phyloP scores from a whole-genome alignment of 2,329 filamentous ascomycete species.

The Xylariaceae sp. region DNA sequence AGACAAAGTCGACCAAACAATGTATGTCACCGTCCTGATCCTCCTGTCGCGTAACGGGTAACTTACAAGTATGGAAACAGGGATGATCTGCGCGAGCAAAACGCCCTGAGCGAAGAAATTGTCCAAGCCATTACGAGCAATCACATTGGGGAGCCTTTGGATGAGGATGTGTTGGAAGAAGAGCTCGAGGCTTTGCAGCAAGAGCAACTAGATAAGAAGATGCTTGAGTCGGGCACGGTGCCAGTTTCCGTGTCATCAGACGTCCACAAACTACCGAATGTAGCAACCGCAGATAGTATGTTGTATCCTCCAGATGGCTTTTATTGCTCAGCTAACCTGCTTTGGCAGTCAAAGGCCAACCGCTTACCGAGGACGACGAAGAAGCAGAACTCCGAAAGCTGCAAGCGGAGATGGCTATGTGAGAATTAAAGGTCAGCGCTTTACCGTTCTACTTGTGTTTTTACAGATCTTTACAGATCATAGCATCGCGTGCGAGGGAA shows the following conservation, averaged over 20 bases:
- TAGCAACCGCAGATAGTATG: slow-evolving; percentile 78
- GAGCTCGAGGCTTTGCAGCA: slow-evolving; percentile 89
- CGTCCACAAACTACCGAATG: slow-evolving; percentile 75
- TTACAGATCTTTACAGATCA: slow-evolving; percentile 24
- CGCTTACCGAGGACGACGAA: slow-evolving; percentile 81
- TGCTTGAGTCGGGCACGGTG: slow-evolving; percentile 86
- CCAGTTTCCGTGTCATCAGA: slow-evolving; percentile 69
- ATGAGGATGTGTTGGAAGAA: slow-evolving; percentile 85
- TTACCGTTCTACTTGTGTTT: slow-evolving; percentile 18
- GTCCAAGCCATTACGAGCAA: slow-evolving; percentile 80
- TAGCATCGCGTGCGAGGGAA: slow-evolving; percentile 22
- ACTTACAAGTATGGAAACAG: slow-evolving; percentile 51
- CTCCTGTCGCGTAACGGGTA: not conserved
- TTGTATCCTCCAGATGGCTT: slow-evolving; percentile 30
- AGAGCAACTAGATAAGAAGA: slow-evolving; percentile 89
- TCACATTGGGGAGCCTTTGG: slow-evolving; percentile 70
- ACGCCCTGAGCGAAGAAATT: slow-evolving; percentile 92
- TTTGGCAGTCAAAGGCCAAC: slow-evolving; percentile 56
- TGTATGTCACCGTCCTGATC: slow-evolving; percentile 65
- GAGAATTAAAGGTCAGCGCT: slow-evolving; percentile 34
- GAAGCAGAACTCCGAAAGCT: slow-evolving; percentile 92
- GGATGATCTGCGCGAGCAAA: slow-evolving; percentile 90
- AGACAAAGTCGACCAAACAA: slow-evolving; percentile 92
- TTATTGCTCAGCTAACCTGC: slow-evolving; percentile 23
- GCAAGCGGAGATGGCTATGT: slow-evolving; percentile 98